Evolutionary conservation across 805 yeast species (phyloP).

Genomic region (Monosporozyma solicola): DNA sequence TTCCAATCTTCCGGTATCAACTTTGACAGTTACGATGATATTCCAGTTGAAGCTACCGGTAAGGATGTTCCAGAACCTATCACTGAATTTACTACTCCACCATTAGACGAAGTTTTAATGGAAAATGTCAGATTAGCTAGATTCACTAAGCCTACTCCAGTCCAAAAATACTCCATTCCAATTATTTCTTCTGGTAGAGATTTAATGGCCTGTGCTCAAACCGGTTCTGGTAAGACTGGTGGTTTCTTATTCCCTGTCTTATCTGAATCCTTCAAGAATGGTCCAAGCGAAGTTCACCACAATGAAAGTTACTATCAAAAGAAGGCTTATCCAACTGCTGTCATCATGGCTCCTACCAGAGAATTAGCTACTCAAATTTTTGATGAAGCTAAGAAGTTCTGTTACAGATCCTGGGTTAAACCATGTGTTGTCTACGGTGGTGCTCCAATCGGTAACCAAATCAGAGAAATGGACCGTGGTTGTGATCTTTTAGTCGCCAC

Average conservation of each 20-base stretch:
- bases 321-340: conserved; percentile 89
- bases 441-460: conserved; percentile 83
- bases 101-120: conserved; percentile 76
- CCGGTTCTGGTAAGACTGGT: conserved; percentile 99
- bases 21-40: conserved; percentile 96
- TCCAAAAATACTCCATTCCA: conserved; percentile 88
- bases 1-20: conserved; percentile 95
- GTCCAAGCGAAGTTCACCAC: conserved; percentile 61
- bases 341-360: conserved; percentile 97
- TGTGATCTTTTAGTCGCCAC: conserved; percentile 96
- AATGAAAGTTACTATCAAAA: conserved; percentile 39
- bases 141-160: conserved; percentile 94
- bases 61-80: conserved; percentile 91
- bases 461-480: conserved; percentile 82
- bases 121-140: conserved; percentile 83
- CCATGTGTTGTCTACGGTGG: conserved; percentile 98
- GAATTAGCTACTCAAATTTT: conserved; percentile 95
- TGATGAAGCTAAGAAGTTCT: conserved; percentile 91
- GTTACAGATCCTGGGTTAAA: conserved; percentile 97
- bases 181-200: conserved; percentile 84
- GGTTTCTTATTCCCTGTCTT: conserved; percentile 98
- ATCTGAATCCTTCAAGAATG: conserved; percentile 79
- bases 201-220: conserved; percentile 95
- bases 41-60: conserved; percentile 97
- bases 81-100: conserved; percentile 79